These are phyloP conservation scores for Syzygium aromaticum DNA, from an alignment of 345 rosid genomes.

Conservation along the genomic window DNA sequence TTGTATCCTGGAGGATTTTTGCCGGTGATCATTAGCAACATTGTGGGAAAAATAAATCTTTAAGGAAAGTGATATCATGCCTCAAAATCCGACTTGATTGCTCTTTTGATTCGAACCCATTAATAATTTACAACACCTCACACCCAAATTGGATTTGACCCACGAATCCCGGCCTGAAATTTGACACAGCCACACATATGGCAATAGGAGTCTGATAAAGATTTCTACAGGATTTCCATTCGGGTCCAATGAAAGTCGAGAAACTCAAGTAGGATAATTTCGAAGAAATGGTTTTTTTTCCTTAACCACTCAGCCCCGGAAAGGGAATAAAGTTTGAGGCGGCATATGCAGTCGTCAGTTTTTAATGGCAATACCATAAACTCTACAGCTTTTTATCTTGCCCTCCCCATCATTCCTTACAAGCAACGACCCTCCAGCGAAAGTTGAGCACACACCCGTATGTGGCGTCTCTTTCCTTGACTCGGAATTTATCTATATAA, in stretches of 20 bases:
- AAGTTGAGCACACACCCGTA: neutral
- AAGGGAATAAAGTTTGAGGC: neutral
- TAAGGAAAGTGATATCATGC: no score
- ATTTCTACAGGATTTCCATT: neutral
- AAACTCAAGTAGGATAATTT: neutral
- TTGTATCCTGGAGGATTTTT: no score
- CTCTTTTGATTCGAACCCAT: no score
- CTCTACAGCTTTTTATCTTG: neutral
- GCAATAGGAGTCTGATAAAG: no score
- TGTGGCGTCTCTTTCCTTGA: neutral
- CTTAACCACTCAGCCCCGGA: neutral
- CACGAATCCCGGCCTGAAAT: no score
- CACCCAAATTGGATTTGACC: no score
- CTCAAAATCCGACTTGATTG: no score
- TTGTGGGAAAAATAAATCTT: no score
- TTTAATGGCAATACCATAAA: neutral
- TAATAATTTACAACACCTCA: no score
- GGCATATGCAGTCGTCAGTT: neutral
- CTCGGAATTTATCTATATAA: neutral
- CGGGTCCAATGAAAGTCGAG: neutral
- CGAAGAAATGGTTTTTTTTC: no score
- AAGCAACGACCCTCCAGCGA: neutral
- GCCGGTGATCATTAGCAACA: no score
- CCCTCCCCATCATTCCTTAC: neutral
- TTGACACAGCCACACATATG: no score